Evolutionary conservation across 352 stramenopile species (phyloP), one percentile per base, ranked within the genome.

Genomic region (Globisporangium uncinulatum): DNA sequence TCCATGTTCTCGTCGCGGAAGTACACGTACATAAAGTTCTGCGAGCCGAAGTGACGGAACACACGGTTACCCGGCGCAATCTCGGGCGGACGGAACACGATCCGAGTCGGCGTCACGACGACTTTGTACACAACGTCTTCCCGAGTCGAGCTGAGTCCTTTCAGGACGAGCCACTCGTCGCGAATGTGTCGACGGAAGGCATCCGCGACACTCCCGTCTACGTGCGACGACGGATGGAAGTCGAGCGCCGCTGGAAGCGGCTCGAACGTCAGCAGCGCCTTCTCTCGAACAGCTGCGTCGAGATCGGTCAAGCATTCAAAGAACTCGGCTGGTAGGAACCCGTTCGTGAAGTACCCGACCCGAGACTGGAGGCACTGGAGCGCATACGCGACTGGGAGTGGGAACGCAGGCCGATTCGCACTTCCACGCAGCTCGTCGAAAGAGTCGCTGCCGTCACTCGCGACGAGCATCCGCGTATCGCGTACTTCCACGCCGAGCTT

Each of bases 21-120:
- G 56, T 92, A 87, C 34, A 90, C 78, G 43, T 89, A 87, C 66
- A 92, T 77, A 46, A 92, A 92, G n/a, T 92, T 79, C 13, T 81
- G 59, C 0, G 83, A 66, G 3, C 73, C 76, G 61, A 83, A 90
- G 31, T 83, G 66, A 0, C 83, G 79, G 49, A 88, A 90, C 5
- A 92, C 76, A 0, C 80, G 83, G 64, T 92, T 92, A 7, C 54
- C 59, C 29, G 80, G 73, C 0, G 80, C 75, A 44, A 69, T 42
- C 36, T 78, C 65, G 0, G 83, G 78, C 24, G 67, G 65, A 37
- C 74, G 75, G 65, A 81, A 90, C 4, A 90, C 62, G 58, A 89
- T 66, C n/a, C 78, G 67, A 14, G 79, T 82, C 19, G 83, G 79
- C 2, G 78, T 90, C 20, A 89, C 74, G 21, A 88, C 70, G 2